Percentiles rank a stretch among this genome's conserved stretches.
These are phyloP conservation scores for Aspergillus biplanus DNA, from an alignment of 495 filamentous ascomycete genomes.

Conservation along the genomic window DNA sequence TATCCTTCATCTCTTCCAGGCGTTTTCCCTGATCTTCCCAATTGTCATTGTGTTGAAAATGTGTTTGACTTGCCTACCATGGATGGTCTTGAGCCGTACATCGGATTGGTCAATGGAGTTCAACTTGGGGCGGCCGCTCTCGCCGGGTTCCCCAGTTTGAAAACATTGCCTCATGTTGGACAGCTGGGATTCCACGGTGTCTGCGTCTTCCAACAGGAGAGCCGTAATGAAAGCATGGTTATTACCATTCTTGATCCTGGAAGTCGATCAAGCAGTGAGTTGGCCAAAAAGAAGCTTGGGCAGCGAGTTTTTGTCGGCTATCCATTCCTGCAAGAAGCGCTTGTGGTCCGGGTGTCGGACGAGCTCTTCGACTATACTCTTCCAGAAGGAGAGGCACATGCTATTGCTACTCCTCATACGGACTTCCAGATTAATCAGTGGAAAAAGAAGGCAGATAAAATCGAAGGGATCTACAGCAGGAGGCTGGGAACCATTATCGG, in stretches of 20 bases:
- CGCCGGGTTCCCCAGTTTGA: slow-evolving; percentile 90
- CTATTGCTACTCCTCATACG: slow-evolving; percentile 69
- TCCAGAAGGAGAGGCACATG: slow-evolving; percentile 61
- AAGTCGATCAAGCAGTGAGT: slow-evolving; percentile 65
- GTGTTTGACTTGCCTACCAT: slow-evolving; percentile 92
- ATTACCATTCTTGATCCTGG: slow-evolving; percentile 80
- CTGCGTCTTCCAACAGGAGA: slow-evolving; percentile 95
- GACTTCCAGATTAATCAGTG: slow-evolving; percentile 80
- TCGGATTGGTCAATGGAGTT: slow-evolving; percentile 85
- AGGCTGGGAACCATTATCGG: slow-evolving; percentile 87
- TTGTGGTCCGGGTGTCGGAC: slow-evolving; percentile 85
- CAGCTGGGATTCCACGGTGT: slow-evolving; percentile 87
- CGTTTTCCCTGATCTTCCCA: slow-evolving; percentile 85
- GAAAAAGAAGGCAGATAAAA: slow-evolving; percentile 79
- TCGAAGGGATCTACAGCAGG: slow-evolving; percentile 87
- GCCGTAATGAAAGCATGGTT: slow-evolving; percentile 95
- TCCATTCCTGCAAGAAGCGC: slow-evolving; percentile 93
- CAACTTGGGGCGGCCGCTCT: slow-evolving; percentile 79
- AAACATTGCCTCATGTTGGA: slow-evolving; percentile 78
- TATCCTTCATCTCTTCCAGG: slow-evolving; percentile 88
- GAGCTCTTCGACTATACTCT: slow-evolving; percentile 90
- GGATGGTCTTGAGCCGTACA: slow-evolving; percentile 84
- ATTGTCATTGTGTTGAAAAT: slow-evolving; percentile 92
- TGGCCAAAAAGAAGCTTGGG: slow-evolving; percentile 79
- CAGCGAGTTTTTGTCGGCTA: slow-evolving; percentile 90